Base-by-base conservation (phyloP, 2,329 filamentous ascomycete genomes). In the Aspergillus luchuensis region DNA sequence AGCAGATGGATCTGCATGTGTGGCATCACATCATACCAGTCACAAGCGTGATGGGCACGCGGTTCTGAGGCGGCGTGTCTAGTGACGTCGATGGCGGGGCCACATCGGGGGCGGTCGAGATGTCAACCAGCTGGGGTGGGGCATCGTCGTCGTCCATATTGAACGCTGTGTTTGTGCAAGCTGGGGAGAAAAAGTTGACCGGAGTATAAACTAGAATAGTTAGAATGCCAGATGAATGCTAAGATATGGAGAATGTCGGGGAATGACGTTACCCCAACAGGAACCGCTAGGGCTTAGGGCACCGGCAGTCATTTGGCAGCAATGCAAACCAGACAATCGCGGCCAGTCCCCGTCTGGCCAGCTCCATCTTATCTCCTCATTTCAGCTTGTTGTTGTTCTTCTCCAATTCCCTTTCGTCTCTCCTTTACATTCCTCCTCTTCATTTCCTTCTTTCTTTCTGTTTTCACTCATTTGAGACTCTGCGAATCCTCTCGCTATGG, bases 31-130 rank as follows among this genome's bases (percentile, higher is more conserved):
- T 58, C 65, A 58, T 77, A 81, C 80, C 81, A 61, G 81, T 83
- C 48, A 83, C 78, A 52, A 83, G 76, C 8, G 80, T 82, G 58
- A 83, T 81, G 28, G 81, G 81, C 39, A 83, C 81, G 63, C 80
- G 80, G 59, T 69, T 68, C 28, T 74, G 58, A 48, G 60, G 61
- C 50, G 69, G 61, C 45, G 72, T 66, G 17, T 72, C 66, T 47
- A 64, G 49, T 48, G 67, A 65, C 36, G 69, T 67, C 38, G 70
- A 68, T 28, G 68, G 65, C 59, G 72, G 67, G 62, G 47, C 33
- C 33, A 36, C 33, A 36, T 69, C 64, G 41, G 73, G 70, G 33
- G 70, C 63, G 43, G 69, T 64, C 33, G 72, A 71, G 23, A 75
- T 69, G 63, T 80, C 77, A 45, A 82, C 70, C 59, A 82, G 71